phyloP scores from a whole-genome alignment of 208 protist species.

The Leishmania tropica region DNA sequence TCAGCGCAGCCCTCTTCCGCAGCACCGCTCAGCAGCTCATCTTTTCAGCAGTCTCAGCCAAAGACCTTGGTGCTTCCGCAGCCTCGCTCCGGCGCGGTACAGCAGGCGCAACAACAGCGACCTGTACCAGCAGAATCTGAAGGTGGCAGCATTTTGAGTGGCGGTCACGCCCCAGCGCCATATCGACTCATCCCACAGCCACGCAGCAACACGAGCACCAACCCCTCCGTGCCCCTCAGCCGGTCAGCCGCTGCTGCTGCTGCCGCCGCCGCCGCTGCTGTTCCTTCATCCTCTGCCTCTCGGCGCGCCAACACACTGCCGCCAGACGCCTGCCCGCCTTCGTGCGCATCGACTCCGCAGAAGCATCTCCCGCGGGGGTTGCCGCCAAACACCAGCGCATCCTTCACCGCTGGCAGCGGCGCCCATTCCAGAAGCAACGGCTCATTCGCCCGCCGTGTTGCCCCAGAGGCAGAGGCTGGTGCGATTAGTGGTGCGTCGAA shows the following conservation, averaged over 20 bases:
- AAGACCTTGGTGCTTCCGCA: background rate
- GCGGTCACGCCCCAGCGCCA: background rate
- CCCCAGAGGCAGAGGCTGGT: background rate
- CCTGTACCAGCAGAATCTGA: background rate
- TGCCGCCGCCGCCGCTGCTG: background rate
- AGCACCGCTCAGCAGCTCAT: background rate
- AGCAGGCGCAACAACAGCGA: constrained; percentile 1
- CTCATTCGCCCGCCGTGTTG: background rate
- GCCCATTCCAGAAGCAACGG: background rate
- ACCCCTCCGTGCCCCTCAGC: background rate
- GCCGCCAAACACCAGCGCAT: background rate
- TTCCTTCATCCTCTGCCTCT: background rate
- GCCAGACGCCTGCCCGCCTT: background rate
- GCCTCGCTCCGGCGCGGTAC: constrained; percentile 2
- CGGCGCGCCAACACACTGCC: constrained; percentile 6
- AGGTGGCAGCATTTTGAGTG: background rate
- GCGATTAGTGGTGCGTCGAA: background rate
- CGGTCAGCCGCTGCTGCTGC: background rate
- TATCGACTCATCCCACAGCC: constrained; percentile 6
- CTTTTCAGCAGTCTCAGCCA: constrained; percentile 1
- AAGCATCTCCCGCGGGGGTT: background rate
- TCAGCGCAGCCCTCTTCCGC: background rate
- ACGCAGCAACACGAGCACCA: constrained; percentile 1
- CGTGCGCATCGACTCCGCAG: background rate
- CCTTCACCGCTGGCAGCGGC: constrained; percentile 3